A percentile compares a stretch with the other conserved stretches of the same genome.
Conservation (phyloP, 768 basidiomycete species). For the Pisolithus microcarpus region DNA sequence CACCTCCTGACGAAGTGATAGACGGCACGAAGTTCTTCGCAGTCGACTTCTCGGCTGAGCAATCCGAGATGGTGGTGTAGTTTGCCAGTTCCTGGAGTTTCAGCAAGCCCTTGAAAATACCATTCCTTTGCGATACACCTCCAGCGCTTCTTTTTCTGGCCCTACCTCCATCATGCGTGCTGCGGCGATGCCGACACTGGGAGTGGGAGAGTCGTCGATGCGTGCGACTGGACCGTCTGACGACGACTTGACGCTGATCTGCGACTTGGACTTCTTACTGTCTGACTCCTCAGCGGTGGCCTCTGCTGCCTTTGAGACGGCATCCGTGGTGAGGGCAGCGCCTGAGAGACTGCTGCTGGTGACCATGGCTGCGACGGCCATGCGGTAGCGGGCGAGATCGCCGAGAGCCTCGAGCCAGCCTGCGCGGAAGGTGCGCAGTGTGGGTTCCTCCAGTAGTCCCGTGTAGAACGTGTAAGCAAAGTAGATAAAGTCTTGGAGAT, state of each 20-base stretch:
- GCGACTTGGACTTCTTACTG: conserved; percentile 32
- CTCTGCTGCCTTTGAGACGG: conserved; percentile 42
- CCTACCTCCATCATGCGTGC: conserved; percentile 78
- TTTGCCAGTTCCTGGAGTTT: conserved; percentile 90
- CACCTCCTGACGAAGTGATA: conserved; percentile 97
- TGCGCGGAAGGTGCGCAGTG: conserved; percentile 58
- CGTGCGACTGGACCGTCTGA: conserved; percentile 46
- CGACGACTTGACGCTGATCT: conserved; percentile 21
- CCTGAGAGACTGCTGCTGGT: conserved; percentile 40
- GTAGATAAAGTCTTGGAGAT: conserved; percentile 90
- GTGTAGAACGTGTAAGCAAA: conserved; percentile 95
- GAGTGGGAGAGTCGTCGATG: conserved; percentile 59
- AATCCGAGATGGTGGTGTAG: conserved; percentile 92
- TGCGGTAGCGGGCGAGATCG: conserved; percentile 89
- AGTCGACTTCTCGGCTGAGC: conserved; percentile 74
- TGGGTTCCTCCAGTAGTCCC: conserved; percentile 75
- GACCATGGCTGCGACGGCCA: conserved; percentile 90
- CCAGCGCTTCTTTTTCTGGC: conserved; percentile 91
- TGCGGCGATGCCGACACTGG: conserved; percentile 81
- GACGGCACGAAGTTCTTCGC: conserved; percentile 74
- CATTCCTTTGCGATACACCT: conserved; percentile 82
- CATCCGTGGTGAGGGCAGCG: conserved; percentile 46
- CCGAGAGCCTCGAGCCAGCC: conserved; percentile 97
- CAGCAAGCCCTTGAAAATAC: conserved; percentile 82
- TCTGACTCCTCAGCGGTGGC: conserved; percentile 19